Conservation (phyloP, 1,139 yeast genomes). For the Candida labiduridarum region DNA sequence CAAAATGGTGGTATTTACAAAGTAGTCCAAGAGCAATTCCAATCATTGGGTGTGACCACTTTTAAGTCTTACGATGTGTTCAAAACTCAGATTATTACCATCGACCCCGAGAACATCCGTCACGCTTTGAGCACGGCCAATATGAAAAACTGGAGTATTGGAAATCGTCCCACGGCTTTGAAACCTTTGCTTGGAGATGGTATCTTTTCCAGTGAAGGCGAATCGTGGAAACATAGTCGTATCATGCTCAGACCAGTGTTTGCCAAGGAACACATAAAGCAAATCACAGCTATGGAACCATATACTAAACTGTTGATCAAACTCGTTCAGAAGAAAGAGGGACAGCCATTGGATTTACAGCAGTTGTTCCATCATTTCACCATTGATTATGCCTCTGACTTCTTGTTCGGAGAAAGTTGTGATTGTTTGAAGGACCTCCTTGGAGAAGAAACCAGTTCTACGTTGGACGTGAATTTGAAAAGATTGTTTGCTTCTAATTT, state of each 20-base stretch:
- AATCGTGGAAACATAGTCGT: slow-evolving; percentile 56
- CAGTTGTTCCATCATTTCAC: slow-evolving; percentile 36
- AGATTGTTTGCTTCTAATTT: slow-evolving; percentile 20
- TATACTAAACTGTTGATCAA: slow-evolving; percentile 39
- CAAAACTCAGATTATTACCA: too few relatives aligned
- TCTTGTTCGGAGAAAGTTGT: slow-evolving; percentile 39
- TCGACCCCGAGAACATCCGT: too few relatives aligned
- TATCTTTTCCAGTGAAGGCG: slow-evolving; percentile 54
- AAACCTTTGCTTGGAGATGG: slow-evolving; percentile 52
- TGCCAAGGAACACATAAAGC: slow-evolving; percentile 52
- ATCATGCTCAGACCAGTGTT: slow-evolving; percentile 57
- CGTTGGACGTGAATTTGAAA: slow-evolving; percentile 6
- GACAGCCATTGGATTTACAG: slow-evolving; percentile 33
- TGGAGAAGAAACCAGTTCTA: slow-evolving; percentile 7
- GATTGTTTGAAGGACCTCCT: slow-evolving; percentile 29
- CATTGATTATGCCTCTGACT: slow-evolving; percentile 42
- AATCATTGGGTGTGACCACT: too few relatives aligned
- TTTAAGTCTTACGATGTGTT: too few relatives aligned
- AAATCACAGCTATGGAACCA: slow-evolving; percentile 43
- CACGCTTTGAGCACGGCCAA: too few relatives aligned
- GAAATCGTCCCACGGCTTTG: slow-evolving; percentile 22
- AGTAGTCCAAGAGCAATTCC: too few relatives aligned
- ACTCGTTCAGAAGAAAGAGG: slow-evolving; percentile 26
- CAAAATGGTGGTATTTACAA: too few relatives aligned
- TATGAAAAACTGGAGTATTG: too few relatives aligned